Evolutionary conservation across 345 rosid genomes (phyloP), one percentile per base, ranked within the genome.

Genomic region (Arabidopsis thaliana): DNA sequence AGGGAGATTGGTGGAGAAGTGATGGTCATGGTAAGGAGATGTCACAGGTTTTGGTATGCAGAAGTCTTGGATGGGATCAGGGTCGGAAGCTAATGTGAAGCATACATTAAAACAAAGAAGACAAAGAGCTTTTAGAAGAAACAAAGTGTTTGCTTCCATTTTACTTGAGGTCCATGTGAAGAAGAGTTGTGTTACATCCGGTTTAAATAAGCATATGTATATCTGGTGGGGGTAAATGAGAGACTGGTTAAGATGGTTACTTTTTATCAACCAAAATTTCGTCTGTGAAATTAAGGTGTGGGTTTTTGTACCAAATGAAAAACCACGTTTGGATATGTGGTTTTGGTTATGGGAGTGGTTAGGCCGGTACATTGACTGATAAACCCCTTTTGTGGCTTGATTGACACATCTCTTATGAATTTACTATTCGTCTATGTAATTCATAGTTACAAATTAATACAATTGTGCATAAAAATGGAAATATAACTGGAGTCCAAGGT

Each of bases 1-100:
- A 4, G 58, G 82, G 62, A 65, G 59, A 10, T 71, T 24, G 37
- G 77, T 65, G 36, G 66, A 67, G 45, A 69, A 73, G 14, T 67
- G 48, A 46, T 67, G 41, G 65, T 84, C 28, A 7, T 11, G 80
- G 48, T 77, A 72, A 64, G 61, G 61, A 40, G 11, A 77, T 57
- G 76, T 11, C 23, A 48, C 37, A 37, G 53, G 72, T 77, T 57
- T 70, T 44, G 74, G 78, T 71, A 91, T 74, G 78, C 97, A 93
- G 74, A 85, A 91, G 87, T 93, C 97, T 36, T 65, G 85, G 71
- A 89, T 67, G 0, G 93, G 93, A 79, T 93, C 98, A 1, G 97
- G 91, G 74, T 91, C 97, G 7, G 96, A 87, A 72, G 87, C 87
- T 41, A 82, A 67, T 37, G 68, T 74, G 72, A 65, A 74, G 59